Conservation (phyloP, 108 stramenopile genomes). For the Bacterosira constricta region DNA sequence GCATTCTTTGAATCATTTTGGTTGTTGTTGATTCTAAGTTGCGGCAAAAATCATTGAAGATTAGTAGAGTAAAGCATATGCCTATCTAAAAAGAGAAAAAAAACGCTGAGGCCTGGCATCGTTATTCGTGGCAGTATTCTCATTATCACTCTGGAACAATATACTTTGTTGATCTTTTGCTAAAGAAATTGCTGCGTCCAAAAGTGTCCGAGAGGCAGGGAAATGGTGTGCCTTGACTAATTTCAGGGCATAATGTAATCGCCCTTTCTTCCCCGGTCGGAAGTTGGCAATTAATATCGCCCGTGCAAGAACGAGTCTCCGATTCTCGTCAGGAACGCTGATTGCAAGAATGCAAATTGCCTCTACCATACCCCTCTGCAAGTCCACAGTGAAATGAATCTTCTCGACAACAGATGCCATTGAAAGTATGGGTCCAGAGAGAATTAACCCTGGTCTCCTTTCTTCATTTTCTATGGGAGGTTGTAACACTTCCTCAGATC, state of each 20-base stretch:
- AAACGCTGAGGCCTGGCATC: no score
- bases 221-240: conserved; percentile 15
- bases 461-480: not conserved
- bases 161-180: conserved; percentile 44
- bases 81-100: no score
- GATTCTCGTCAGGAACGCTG: conserved; percentile 31
- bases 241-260: conserved; percentile 36
- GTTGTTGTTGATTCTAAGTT: no score
- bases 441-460: conserved; percentile 27
- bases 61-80: no score
- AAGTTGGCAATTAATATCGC: conserved; percentile 31
- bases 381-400: conserved; percentile 32
- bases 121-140: no score
- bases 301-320: conserved; percentile 34
- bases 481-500: conserved; percentile 18
- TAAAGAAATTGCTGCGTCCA: conserved; percentile 29
- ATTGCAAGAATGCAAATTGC: conserved; percentile 35
- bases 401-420: conserved; percentile 42
- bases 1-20: no score
- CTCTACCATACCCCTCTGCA: conserved; percentile 30
- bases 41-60: no score
- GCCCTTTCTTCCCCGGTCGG: conserved; percentile 26
- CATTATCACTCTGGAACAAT: no score
- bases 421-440: conserved; percentile 34
- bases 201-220: conserved; percentile 12